Conservation (phyloP, 2,329 filamentous ascomycete genomes). For the Verticillium zaregamsianum region DNA sequence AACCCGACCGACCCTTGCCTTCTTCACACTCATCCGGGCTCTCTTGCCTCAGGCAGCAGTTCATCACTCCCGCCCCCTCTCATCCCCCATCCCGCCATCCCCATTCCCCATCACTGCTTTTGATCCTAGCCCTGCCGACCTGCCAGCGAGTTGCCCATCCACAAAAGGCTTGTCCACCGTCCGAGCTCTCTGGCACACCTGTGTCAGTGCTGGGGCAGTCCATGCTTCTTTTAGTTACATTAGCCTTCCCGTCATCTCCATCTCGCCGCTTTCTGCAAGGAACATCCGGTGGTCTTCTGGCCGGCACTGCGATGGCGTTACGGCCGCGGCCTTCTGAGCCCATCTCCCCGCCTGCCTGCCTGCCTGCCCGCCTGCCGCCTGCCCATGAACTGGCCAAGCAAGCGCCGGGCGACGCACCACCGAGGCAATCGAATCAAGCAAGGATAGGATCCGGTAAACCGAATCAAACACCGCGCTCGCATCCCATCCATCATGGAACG, state of each 20-base stretch:
- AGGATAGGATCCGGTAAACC: background rate
- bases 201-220: conserved; percentile 4
- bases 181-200: conserved; percentile 1
- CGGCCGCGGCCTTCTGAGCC: background rate
- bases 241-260: conserved; percentile 11
- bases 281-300: background rate
- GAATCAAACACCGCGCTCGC: background rate
- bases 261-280: conserved; percentile 6
- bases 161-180: background rate
- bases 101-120: background rate
- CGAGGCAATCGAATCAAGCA: background rate
- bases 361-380: background rate
- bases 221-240: conserved; percentile 9
- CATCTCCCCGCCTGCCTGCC: background rate
- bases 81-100: background rate
- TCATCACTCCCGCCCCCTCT: background rate
- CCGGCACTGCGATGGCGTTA: background rate
- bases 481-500: background rate
- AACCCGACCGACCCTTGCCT: background rate
- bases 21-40: background rate
- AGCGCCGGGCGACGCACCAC: background rate
- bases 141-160: background rate
- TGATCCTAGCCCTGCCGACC: conserved; percentile 8
- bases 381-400: background rate
- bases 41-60: background rate